These are phyloP conservation scores for Colletotrichum euphorbiae DNA, from an alignment of 2,329 filamentous ascomycete genomes.

Conservation along the genomic window DNA sequence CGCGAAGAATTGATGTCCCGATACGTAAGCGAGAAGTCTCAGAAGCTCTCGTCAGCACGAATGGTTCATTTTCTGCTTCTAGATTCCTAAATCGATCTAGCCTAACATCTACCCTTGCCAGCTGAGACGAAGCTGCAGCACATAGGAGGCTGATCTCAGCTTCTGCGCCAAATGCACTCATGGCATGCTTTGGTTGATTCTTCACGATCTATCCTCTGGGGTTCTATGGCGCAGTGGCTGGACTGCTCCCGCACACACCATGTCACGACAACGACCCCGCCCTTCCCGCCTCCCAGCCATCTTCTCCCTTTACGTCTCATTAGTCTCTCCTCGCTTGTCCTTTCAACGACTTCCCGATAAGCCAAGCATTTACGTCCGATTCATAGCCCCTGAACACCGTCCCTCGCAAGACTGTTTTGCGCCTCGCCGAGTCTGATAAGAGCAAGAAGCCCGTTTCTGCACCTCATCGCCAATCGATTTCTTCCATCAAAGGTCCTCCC, in stretches of 20 bases:
- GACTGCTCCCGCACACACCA: background rate
- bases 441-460: no score
- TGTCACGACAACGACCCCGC: background rate
- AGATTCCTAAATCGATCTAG: constrained; percentile 1
- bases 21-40: no score
- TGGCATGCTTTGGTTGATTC: background rate
- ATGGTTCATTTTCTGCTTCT: background rate
- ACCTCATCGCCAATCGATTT: no score
- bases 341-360: background rate
- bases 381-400: background rate
- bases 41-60: background rate
- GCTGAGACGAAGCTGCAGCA: constrained; percentile 17
- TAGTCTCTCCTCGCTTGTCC: background rate
- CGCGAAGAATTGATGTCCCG: no score
- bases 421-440: no score
- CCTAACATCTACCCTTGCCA: background rate
- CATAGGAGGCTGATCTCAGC: background rate
- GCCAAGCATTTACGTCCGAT: background rate
- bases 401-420: background rate
- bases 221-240: constrained; percentile 3
- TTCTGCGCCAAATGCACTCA: background rate
- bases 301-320: background rate
- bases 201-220: constrained; percentile 17
- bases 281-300: background rate
- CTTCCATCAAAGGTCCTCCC: no score